Conservation (phyloP, 106 monocot species). For the Agapanthus africanus region DNA sequence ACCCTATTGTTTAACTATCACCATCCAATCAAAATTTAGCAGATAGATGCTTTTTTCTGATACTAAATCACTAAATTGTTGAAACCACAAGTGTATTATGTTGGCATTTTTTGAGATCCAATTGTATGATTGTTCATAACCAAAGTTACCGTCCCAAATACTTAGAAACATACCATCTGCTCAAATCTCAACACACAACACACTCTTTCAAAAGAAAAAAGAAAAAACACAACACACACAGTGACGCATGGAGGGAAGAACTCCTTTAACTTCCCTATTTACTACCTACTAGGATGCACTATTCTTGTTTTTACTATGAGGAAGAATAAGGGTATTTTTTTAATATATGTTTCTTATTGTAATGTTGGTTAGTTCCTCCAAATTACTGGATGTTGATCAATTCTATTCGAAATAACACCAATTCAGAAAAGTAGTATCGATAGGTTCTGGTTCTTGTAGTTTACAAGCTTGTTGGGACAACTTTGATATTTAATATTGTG, state of each 20-base stretch:
- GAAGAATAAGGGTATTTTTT: no score
- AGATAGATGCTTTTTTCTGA: neutral
- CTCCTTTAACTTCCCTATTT: neutral
- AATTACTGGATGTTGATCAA: no score
- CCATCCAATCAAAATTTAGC: neutral
- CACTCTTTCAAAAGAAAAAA: no score
- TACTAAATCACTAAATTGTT: neutral
- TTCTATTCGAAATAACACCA: no score
- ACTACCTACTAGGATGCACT: neutral
- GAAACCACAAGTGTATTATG: neutral
- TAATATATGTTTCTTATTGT: no score
- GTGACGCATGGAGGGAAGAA: neutral
- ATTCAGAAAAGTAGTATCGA: no score
- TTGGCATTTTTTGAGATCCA: neutral
- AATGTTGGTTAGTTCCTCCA: no score
- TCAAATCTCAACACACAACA: no score
- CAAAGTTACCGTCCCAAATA: neutral
- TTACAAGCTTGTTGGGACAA: no score
- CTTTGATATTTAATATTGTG: no score
- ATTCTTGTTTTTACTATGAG: no score
- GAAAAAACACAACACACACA: neutral
- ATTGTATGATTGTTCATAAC: neutral
- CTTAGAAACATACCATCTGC: neutral
- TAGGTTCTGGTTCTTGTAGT: no score
- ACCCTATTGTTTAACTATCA: neutral